Percentiles rank a stretch among this genome's conserved stretches.
Evolutionary conservation across 2,329 filamentous ascomycete genomes (phyloP).

Genomic region (Penicillium rolfsii): DNA sequence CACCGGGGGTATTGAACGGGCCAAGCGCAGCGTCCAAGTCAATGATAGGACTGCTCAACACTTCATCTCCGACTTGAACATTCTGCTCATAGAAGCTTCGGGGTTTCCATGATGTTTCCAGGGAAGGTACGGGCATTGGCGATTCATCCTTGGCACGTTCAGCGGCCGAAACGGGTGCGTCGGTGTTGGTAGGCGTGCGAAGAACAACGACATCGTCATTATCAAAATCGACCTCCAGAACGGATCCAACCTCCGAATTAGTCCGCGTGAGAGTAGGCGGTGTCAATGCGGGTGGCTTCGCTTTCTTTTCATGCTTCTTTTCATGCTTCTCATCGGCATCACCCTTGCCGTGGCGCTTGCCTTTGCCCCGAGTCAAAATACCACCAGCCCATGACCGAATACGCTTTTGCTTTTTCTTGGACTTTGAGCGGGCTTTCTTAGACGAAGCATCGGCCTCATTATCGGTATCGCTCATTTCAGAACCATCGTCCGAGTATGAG

Average conservation of each 20-base stretch:
- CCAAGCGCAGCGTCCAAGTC: slow-evolving; percentile 92
- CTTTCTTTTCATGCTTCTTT: slow-evolving; percentile 25
- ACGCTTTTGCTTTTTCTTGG: slow-evolving; percentile 67
- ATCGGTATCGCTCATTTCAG: slow-evolving; percentile 37
- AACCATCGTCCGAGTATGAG: slow-evolving; percentile 38
- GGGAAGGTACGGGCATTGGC: slow-evolving; percentile 23
- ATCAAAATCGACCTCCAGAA: slow-evolving; percentile 53
- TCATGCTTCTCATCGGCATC: slow-evolving; percentile 38
- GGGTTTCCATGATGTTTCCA: slow-evolving; percentile 49
- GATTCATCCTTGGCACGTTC: slow-evolving; percentile 24
- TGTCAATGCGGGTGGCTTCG: slow-evolving; percentile 36
- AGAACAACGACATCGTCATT: slow-evolving; percentile 54
- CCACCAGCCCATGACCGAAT: slow-evolving; percentile 67
- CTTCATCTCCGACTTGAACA: slow-evolving; percentile 58
- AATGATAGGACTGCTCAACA: slow-evolving; percentile 73
- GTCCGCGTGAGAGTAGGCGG: slow-evolving; percentile 49
- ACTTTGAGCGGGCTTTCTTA: slow-evolving; percentile 40
- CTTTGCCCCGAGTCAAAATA: slow-evolving; percentile 50
- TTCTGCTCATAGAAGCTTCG: slow-evolving; percentile 50
- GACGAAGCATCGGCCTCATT: slow-evolving; percentile 30
- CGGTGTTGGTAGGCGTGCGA: slow-evolving; percentile 46
- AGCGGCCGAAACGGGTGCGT: slow-evolving; percentile 33
- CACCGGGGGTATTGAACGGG: slow-evolving; percentile 74
- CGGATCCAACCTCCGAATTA: slow-evolving; percentile 47
- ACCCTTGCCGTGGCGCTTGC: slow-evolving; percentile 51